Evolutionary conservation across 2,329 filamentous ascomycete genomes (phyloP).

Genomic region (Epichloe bromicola): DNA sequence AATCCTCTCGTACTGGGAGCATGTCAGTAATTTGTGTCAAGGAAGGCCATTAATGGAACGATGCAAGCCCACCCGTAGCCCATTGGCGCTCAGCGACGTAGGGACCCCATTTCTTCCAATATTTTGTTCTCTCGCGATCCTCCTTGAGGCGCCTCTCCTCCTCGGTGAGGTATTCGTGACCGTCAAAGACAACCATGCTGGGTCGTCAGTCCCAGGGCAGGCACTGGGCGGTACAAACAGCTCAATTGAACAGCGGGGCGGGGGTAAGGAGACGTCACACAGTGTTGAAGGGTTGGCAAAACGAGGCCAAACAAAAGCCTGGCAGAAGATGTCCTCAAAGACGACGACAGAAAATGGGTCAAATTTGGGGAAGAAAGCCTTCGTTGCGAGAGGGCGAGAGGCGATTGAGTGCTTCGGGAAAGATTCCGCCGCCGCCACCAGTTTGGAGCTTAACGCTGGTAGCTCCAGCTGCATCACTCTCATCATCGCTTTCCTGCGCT

Average conservation of each 20-base stretch:
- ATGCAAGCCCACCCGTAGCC: conserved; percentile 59
- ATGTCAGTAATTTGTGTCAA: conserved; percentile 13
- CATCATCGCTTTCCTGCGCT: not conserved
- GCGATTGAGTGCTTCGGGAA: not conserved
- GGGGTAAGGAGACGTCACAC: not conserved
- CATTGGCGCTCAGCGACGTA: conserved; percentile 92
- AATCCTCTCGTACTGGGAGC: conserved; percentile 67
- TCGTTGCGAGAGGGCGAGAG: not conserved
- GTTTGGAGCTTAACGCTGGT: not conserved
- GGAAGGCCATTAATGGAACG: not conserved
- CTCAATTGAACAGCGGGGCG: conserved; percentile 3
- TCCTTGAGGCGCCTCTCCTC: conserved; percentile 85
- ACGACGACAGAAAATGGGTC: not conserved
- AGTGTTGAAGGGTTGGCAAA: not conserved
- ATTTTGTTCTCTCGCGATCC: conserved; percentile 70
- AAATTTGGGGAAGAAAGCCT: not conserved
- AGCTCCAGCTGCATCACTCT: not conserved
- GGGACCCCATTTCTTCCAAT: conserved; percentile 98
- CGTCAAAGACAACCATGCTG: conserved; percentile 79
- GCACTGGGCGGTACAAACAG: conserved; percentile 7
- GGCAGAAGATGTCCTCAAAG: not conserved
- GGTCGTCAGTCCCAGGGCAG: conserved; percentile 2
- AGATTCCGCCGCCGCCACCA: not conserved
- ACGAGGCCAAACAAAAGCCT: not conserved
- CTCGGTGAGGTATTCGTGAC: conserved; percentile 73